These are phyloP conservation scores for Brasilioporus rufonigricans DNA, from an alignment of 768 basidiomycete genomes.

Conservation along the genomic window DNA sequence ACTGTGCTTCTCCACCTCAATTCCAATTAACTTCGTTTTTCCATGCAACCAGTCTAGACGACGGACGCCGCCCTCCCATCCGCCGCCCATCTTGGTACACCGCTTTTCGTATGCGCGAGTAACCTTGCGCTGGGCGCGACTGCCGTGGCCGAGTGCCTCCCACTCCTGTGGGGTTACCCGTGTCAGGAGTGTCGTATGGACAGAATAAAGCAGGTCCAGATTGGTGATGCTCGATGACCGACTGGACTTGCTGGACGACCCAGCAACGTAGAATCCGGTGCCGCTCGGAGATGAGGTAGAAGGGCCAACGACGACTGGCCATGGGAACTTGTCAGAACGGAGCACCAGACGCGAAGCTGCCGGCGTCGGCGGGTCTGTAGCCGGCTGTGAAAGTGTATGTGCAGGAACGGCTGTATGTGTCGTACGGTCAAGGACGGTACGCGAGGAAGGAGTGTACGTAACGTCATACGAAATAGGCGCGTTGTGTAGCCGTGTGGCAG, in stretches of 20 bases:
- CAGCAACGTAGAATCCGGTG: conserved; percentile 27
- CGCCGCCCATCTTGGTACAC: conserved; percentile 60
- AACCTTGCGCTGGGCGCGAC: conserved; percentile 55
- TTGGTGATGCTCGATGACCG: conserved; percentile 47
- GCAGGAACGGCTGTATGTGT: conserved; percentile 53
- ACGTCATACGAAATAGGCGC: conserved; percentile 66
- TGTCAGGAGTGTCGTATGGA: conserved; percentile 53
- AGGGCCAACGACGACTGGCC: conserved; percentile 52
- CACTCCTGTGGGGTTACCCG: conserved; percentile 66
- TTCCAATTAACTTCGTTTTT: conserved; percentile 57
- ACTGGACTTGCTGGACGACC: conserved; percentile 17
- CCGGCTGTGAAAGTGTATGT: conserved; percentile 57
- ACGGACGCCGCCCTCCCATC: conserved; percentile 68
- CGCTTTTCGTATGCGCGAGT: conserved; percentile 61
- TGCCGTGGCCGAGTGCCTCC: conserved; percentile 55
- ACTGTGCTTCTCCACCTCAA: conserved; percentile 53
- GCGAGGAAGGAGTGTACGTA: conserved; percentile 52
- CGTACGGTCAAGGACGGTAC: conserved; percentile 54
- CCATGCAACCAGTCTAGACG: conserved; percentile 65
- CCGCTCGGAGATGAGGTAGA: conserved; percentile 28
- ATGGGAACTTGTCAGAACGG: conserved; percentile 56
- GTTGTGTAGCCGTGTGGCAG: conserved; percentile 50
- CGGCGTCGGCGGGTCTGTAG: conserved; percentile 57
- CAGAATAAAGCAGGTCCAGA: conserved; percentile 58
- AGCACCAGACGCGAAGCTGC: conserved; percentile 48